These are phyloP conservation scores for Arthromyces matolae DNA, from an alignment of 768 basidiomycete genomes.

Conservation along the genomic window DNA sequence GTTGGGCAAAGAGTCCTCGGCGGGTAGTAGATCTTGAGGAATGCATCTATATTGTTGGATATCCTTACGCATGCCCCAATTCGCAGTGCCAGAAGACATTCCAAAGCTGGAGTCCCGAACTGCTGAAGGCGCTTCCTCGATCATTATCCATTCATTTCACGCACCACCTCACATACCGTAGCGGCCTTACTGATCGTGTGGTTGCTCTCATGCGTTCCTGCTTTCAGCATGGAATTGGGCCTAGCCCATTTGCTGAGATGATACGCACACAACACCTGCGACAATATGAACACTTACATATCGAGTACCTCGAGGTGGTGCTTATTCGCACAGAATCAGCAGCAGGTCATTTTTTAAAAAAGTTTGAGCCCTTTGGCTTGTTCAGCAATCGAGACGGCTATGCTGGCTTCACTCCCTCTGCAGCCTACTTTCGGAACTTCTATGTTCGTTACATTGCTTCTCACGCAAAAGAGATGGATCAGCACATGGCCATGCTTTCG, in stretches of 20 bases:
- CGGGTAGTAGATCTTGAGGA: constrained; percentile 14
- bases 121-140: neutral
- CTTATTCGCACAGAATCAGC: too few relatives aligned
- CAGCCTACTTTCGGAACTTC: too few relatives aligned
- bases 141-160: constrained; percentile 12
- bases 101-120: constrained; percentile 6
- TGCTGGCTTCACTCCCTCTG: too few relatives aligned
- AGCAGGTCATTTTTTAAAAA: too few relatives aligned
- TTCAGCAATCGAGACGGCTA: too few relatives aligned
- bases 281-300: constrained; percentile 10
- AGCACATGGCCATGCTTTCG: too few relatives aligned
- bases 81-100: constrained; percentile 3
- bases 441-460: too few relatives aligned
- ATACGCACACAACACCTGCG: constrained; percentile 18
- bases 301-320: constrained; percentile 4
- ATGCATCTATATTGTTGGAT: constrained; percentile 14
- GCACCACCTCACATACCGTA: constrained; percentile 17
- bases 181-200: constrained; percentile 16
- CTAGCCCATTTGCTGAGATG: constrained; percentile 23
- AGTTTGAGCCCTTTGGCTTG: too few relatives aligned
- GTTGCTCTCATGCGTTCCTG: constrained; percentile 17
- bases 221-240: constrained; percentile 20
- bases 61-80: constrained; percentile 9
- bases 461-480: too few relatives aligned
- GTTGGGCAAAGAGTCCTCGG: constrained; percentile 13